Evolutionary conservation across 1,284 basidiomycete genomes (phyloP), one percentile per base, ranked within the genome.

Genomic region (Moesziomyces globuligerus): DNA sequence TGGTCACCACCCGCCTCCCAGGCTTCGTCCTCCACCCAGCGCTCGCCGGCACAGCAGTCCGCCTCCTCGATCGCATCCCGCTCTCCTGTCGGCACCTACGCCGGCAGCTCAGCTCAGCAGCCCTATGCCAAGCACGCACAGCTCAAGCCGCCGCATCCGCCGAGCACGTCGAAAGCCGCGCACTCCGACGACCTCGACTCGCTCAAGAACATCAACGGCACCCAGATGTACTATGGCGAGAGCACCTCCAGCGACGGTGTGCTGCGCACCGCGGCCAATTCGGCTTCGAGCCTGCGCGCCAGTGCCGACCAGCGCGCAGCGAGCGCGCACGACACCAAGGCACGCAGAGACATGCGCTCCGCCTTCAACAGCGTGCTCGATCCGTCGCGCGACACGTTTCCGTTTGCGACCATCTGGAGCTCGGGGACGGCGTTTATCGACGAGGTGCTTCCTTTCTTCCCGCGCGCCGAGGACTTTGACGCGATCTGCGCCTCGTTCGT

Each of bases 371-470:
- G 54, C 39, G 48, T 72, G 4, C 64, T 72, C 20, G 54, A 67
- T 26, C 54, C 58, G 7, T 66, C 64, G 24, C 54, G 54, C 26
- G 64, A 68, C n/a, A 59, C 64, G 3, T 72, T 67, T 20, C 69
- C 69, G 11, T 72, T 72, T 38, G 52, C 51, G 15, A 72, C 69
- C 17, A 72, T 67, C 48, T 72, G 69, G 69, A 47, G 46, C 40
- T 68, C 65, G 8, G 65, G 65, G n/a, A 61, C 57, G 3, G 65
- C 55, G 2, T 71, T 71, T 37, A 57, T 65, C 62, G 61, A 71
- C 8, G 62, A 71, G 28, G 51, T 71, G 5, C 32, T 68, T n/a
- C 65, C 66, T 1, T 64, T 69, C 41, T 69, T 69, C 40, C 60
- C 66, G n/a, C 29, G 18, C 20, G 45, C 54, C 15, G 51, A 64